Evolutionary conservation across 306 rosid genomes (phyloP), one percentile per base, ranked within the genome.

Genomic region (Cucumis cinereus): DNA sequence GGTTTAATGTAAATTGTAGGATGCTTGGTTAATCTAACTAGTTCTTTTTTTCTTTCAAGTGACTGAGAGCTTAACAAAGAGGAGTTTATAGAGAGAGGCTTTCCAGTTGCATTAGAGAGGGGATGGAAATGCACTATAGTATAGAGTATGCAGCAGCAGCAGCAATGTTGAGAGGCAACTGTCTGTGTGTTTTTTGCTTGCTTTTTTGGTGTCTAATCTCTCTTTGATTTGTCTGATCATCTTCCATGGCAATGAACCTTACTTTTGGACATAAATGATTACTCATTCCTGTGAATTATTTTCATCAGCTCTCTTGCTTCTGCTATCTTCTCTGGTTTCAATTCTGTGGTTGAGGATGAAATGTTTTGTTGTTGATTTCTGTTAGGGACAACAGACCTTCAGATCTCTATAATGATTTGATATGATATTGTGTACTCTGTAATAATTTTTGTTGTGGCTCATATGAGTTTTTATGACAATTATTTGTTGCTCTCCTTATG

Each of bases 11-110:
- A 87, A 78, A 87, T 81, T 55, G 55, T 81, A 81, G 86, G 71
- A 84, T 79, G 84, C 77, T 86, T 76, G 86, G 80, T 86, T 81
- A 84, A 79, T 81, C 90, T 89, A 87, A 87, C 91, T 83, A 69
- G 82, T 85, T 80, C 67, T 80, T 73, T 61, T 63, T 63, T 74
- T 66, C 62, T 67, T 76, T 8, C n/a, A 15, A 62, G 30, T 41
- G 40, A 49, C 47, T 64, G 68, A 79, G 58, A 78, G 88, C 80
- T 57, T 62, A 59, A 45, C 79, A 74, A 61, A 59, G 79, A 55
- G 60, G 73, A 53, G 33, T 54, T 28, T 73, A 52, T 53, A 20
- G 77, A 73, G 63, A 26, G 35, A 73, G 77, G 22, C 56, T 22
- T 69, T 69, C 56, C 56, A 67, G 73, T 67, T 67, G 73, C 53